These are phyloP conservation scores for Phytophthora pistaciae DNA, from an alignment of 352 stramenopile species.

Conservation along the genomic window DNA sequence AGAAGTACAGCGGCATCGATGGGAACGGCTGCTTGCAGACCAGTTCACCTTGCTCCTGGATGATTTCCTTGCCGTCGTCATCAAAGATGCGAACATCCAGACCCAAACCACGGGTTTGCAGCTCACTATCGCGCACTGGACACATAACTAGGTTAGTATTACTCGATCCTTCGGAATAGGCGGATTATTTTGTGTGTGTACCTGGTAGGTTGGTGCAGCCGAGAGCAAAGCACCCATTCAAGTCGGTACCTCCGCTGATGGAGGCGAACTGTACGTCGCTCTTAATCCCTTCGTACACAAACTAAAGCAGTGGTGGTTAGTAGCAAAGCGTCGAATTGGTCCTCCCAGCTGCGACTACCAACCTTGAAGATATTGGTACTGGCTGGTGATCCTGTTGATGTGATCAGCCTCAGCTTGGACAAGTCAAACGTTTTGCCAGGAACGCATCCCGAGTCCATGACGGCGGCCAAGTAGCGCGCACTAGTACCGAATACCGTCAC, in stretches of 20 bases:
- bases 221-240: conserved; percentile 84
- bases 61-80: conserved; percentile 62
- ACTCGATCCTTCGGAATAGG: too few relatives aligned
- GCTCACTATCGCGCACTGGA: conserved; percentile 76
- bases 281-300: conserved; percentile 83
- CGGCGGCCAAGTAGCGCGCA: conserved; percentile 76
- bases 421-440: conserved; percentile 73
- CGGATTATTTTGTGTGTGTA: conserved; percentile 14
- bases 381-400: conserved; percentile 76
- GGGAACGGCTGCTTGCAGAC: conserved; percentile 85
- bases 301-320: conserved; percentile 29
- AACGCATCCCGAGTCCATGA: conserved; percentile 75
- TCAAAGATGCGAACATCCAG: conserved; percentile 83
- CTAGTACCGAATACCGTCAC: conserved; percentile 81
- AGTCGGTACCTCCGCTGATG: conserved; percentile 87
- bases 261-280: conserved; percentile 81
- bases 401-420: conserved; percentile 72
- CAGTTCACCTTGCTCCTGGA: conserved; percentile 65
- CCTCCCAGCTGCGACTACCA: background rate
- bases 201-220: conserved; percentile 78
- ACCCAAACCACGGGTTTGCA: conserved; percentile 83
- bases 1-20: conserved; percentile 87
- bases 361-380: conserved; percentile 85
- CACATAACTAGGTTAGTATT: background rate
- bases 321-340: background rate